These are phyloP conservation scores for Pisolithus thermaeus DNA, from an alignment of 1,284 basidiomycete genomes.

Conservation along the genomic window DNA sequence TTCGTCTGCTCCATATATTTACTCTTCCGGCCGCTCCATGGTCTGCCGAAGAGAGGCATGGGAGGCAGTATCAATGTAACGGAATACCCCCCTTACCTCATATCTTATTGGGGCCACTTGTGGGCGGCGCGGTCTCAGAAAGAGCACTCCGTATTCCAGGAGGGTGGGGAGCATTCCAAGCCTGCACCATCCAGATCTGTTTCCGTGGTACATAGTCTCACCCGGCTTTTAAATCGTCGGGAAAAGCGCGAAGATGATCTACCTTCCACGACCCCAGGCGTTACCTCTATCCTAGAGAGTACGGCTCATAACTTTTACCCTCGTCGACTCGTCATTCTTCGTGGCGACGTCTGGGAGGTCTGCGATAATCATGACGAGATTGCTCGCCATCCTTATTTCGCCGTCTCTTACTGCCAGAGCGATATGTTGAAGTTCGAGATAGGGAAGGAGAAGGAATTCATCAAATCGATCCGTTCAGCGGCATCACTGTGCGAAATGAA, in stretches of 20 bases:
- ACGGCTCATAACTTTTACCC: conserved; percentile 7
- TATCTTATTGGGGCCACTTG: conserved; percentile 11
- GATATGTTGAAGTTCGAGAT: conserved; percentile 7
- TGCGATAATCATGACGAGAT: conserved; percentile 2
- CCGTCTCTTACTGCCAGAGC: conserved; percentile 10
- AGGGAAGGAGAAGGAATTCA: conserved; percentile 1
- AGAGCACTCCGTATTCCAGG: conserved; percentile 10
- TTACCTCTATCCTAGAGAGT: too few species aligned
- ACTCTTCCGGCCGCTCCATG: too few species aligned
- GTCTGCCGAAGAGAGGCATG: background rate
- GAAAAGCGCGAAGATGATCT: too few species aligned
- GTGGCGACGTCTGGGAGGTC: conserved; percentile 2
- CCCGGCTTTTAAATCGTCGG: background rate
- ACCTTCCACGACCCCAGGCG: too few species aligned
- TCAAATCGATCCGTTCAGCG: conserved; percentile 3
- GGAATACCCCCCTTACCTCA: conserved; percentile 10
- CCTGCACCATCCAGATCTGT: background rate
- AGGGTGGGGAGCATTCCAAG: background rate
- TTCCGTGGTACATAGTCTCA: conserved; percentile 1
- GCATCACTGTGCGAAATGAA: background rate
- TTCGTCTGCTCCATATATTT: too few species aligned
- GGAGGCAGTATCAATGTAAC: conserved; percentile 5
- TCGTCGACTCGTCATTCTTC: conserved; percentile 7
- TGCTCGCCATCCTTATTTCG: conserved; percentile 7
- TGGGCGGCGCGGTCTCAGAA: conserved; percentile 15